These are phyloP conservation scores for Apiospora arundinis DNA, from an alignment of 2,329 filamentous ascomycete genomes.

Conservation along the genomic window DNA sequence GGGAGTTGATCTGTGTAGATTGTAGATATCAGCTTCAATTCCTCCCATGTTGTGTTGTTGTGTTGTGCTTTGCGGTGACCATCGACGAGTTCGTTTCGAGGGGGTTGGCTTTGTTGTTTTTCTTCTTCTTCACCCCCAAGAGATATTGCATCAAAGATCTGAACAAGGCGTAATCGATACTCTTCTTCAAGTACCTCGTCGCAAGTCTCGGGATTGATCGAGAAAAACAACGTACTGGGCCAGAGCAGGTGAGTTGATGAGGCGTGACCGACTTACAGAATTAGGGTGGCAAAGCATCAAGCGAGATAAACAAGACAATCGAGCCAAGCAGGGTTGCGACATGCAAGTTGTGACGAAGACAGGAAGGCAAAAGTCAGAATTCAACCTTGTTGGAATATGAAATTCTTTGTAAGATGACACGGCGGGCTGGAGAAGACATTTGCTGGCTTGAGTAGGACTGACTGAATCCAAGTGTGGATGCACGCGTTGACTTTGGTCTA, in stretches of 20 bases:
- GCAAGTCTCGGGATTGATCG: neutral
- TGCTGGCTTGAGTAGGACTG: neutral
- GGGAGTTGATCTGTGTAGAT: neutral
- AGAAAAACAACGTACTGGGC: neutral
- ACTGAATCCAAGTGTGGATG: conserved; percentile 1
- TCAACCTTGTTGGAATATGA: conserved; percentile 11
- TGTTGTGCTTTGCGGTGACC: neutral
- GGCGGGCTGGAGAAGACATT: conserved; percentile 1
- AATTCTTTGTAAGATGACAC: conserved; percentile 5
- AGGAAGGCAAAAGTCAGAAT: neutral
- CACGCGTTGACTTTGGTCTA: neutral
- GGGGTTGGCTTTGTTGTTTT: neutral
- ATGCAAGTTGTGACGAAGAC: conserved; percentile 1
- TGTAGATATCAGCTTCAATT: conserved; percentile 10
- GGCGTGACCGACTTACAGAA: neutral
- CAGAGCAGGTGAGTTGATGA: neutral
- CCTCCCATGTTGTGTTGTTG: conserved; percentile 7
- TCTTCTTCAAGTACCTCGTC: neutral
- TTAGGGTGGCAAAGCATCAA: neutral
- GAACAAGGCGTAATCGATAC: neutral
- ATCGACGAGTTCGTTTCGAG: neutral
- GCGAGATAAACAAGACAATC: conserved; percentile 6
- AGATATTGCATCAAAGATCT: neutral
- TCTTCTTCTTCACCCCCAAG: neutral
- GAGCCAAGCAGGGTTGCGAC: neutral